phyloP scores from a whole-genome alignment of 306 rosid species.

The Vigna hirtella region DNA sequence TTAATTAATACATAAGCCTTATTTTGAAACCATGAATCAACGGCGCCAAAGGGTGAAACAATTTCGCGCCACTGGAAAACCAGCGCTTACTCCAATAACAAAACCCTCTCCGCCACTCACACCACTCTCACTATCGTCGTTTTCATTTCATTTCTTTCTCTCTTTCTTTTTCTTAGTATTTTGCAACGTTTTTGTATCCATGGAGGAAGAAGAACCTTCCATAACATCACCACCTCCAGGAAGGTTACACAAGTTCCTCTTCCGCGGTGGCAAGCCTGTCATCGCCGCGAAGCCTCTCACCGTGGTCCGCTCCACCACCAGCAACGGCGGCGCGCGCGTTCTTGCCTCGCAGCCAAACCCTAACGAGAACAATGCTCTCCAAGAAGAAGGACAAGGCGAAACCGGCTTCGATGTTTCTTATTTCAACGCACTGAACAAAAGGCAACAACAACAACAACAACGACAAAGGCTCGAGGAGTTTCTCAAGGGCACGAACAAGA shows the following conservation, averaged over 20 bases:
- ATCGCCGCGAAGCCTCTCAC: constrained; percentile 31
- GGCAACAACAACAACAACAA: background rate
- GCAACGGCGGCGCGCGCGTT: constrained; percentile 67
- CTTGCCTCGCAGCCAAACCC: constrained; percentile 26
- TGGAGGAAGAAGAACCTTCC: constrained; percentile 40
- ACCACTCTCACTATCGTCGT: background rate
- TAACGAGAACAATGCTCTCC: background rate
- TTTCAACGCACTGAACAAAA: background rate
- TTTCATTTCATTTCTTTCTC: background rate
- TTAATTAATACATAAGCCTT: background rate
- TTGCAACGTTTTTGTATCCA: background rate
- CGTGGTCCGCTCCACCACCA: constrained; percentile 55
- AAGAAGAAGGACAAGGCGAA: background rate
- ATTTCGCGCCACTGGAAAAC: constrained; percentile 55
- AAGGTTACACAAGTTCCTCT: constrained; percentile 31
- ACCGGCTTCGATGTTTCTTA: background rate
- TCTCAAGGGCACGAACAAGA: constrained; percentile 43
- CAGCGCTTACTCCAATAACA: constrained; percentile 17
- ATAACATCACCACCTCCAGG: constrained; percentile 15
- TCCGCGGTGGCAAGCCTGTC: constrained; percentile 8
- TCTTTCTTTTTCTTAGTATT: background rate
- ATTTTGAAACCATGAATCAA: background rate
- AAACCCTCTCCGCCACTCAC: background rate
- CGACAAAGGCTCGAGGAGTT: constrained; percentile 2
- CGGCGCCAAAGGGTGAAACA: background rate